Conservation (phyloP, 2,329 filamentous ascomycete genomes). For the Graphiopsis chlorocephala region DNA sequence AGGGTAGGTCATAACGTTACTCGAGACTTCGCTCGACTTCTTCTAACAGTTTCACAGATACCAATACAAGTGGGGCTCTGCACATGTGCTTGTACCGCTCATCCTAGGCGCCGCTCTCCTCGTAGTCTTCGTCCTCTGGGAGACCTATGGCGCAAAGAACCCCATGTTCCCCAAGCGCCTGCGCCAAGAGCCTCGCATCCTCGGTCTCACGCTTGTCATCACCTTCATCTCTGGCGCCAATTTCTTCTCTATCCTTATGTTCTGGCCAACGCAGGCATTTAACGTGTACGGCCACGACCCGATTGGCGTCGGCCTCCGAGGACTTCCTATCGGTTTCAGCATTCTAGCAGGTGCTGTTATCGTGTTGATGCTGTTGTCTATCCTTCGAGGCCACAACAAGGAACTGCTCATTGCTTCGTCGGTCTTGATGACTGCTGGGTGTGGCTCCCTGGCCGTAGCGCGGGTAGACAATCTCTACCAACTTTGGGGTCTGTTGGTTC, state of each 20-base stretch:
- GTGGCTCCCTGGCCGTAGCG: conserved; percentile 32
- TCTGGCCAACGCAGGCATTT: conserved; percentile 59
- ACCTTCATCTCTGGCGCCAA: conserved; percentile 41
- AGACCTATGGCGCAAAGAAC: conserved; percentile 29
- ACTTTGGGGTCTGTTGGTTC: conserved; percentile 47
- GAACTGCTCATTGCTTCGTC: conserved; percentile 59
- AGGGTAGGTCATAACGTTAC: conserved; percentile 3
- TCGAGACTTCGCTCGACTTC: neutral
- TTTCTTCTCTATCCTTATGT: conserved; percentile 47
- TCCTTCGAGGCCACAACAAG: conserved; percentile 58
- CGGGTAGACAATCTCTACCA: conserved; percentile 30
- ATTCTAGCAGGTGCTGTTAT: conserved; percentile 62
- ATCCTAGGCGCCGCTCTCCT: conserved; percentile 33
- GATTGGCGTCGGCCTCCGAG: conserved; percentile 61
- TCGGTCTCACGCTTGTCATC: conserved; percentile 38
- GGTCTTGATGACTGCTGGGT: conserved; percentile 62
- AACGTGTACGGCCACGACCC: conserved; percentile 52
- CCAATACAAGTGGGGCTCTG: conserved; percentile 33
- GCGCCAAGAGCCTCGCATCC: conserved; percentile 35
- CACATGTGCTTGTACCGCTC: conserved; percentile 35
- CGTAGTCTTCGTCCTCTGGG: conserved; percentile 35
- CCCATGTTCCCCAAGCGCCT: conserved; percentile 36
- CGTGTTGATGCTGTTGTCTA: conserved; percentile 56
- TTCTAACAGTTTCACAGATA: conserved; percentile 10
- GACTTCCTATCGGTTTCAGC: conserved; percentile 62